These are phyloP conservation scores for Triadica sebifera DNA, from an alignment of 345 rosid genomes.

Conservation along the genomic window DNA sequence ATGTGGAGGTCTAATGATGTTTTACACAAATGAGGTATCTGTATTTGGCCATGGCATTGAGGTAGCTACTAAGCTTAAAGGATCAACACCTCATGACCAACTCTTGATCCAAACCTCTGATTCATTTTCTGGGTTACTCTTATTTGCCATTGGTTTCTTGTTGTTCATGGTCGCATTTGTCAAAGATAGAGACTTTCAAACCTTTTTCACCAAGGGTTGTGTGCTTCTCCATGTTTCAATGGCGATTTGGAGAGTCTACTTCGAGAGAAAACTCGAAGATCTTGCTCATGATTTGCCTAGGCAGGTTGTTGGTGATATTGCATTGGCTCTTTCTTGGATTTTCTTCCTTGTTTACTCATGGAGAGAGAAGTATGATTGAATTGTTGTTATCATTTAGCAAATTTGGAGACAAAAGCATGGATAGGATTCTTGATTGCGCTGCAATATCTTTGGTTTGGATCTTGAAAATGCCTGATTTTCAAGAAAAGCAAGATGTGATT, in stretches of 20 bases:
- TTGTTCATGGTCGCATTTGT: conserved; percentile 85
- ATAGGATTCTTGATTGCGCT: too few relatives aligned
- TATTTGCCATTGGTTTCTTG: conserved; percentile 65
- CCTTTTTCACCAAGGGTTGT: conserved; percentile 81
- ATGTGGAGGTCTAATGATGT: conserved; percentile 76
- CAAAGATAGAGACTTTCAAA: conserved; percentile 71
- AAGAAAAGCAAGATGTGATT: too few relatives aligned
- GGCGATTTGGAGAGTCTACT: conserved; percentile 75
- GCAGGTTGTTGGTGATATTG: conserved; percentile 68
- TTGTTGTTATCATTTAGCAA: too few relatives aligned
- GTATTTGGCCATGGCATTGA: conserved; percentile 62
- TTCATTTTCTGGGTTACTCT: conserved; percentile 88
- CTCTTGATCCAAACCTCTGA: conserved; percentile 79
- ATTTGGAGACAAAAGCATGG: too few relatives aligned
- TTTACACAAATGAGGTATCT: conserved; percentile 61
- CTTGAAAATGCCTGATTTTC: too few relatives aligned
- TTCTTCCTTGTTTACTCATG: conserved; percentile 79
- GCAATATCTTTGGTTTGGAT: too few relatives aligned
- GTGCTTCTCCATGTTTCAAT: conserved; percentile 62
- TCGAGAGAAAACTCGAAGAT: conserved; percentile 65
- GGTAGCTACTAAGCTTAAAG: conserved; percentile 56
- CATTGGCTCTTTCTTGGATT: conserved; percentile 74
- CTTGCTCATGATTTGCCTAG: conserved; percentile 66
- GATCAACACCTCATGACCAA: conserved; percentile 91
- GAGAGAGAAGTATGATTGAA: conserved; percentile 89